Base-by-base conservation (phyloP, 345 rosid genomes). In the Eucalyptus dawsonii region DNA sequence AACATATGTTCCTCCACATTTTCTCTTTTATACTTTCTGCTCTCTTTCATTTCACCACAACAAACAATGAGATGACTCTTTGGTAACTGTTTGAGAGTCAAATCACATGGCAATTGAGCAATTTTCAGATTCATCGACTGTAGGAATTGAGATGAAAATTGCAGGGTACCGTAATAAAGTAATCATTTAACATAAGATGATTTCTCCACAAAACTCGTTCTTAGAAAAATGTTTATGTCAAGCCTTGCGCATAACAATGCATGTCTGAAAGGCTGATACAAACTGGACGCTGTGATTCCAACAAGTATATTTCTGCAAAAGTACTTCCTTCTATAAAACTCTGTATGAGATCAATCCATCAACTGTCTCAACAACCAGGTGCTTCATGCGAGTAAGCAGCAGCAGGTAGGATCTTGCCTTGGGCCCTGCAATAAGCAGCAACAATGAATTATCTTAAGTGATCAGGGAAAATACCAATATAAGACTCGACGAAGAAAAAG, bases 341-440 rank as follows among this genome's bases (percentile, higher is more conserved):
- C 94, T 91, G 87, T 97, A 97, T 1, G 95, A 92, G 34, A 96
- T 92, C 88, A 65, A 72, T 80, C 96, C 96, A 50, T 96, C 95
- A 14, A 60, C 86, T 4, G 97, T 93, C 94, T 96, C 97, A 25
- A 95, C 95, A 19, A 91, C 94, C 50, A 97, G 88, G 89, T 88
- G 91, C 86, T 95, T 96, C 95, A 96, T 94, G 80, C 96, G 95
- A 44, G 93, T 92, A 31, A 97, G 93, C 69, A 96, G 93, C 88
- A 96, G 90, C 88, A 93, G 89, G 86, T 94, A 95, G 72, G 95
- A 93, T 89, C 97, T 95, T 19, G 93, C 96, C 91, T 94, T 96
- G 44, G 95, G 95, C 47, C 98, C 98, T 96, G 88, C 27, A 80
- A 58, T 47, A 83, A 86, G 45, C 56, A 86, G 44, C 4, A 34